Base-by-base conservation (phyloP, 2,329 filamentous ascomycete species). In the Fusarium dlaminii region DNA sequence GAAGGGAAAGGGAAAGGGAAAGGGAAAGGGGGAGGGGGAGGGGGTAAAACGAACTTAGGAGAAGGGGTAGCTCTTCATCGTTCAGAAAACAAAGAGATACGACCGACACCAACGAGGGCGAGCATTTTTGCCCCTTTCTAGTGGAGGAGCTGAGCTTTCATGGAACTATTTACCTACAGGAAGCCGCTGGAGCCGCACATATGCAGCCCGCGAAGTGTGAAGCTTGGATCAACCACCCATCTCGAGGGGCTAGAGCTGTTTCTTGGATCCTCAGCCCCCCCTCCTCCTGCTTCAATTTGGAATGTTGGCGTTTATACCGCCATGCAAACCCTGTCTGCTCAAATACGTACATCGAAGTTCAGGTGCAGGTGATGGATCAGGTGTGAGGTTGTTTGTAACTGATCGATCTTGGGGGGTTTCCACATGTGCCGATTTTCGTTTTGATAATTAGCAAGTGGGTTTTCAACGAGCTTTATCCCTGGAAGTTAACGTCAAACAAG, bases 221-320 rank as follows among this genome's bases (percentile, higher is more conserved):
- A 60, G 40, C 66, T 49, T 64, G 54, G 49, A 57, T 70, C 48
- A 51, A 30, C 22, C 36, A n/a, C 36, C 45, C 42, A 63, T 55
- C 34, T 52, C 13, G 20, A 24, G 37, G 30, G 54, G 15, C 30
- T 36, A 51, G 45, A 42, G 29, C 40, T 54, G 42, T 24, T 42
- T 34, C 40, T 36, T 58, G 30, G 36, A 24, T 48, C 29, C 57
- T 49, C 57, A 52, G 34, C 48, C 24, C 30, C 66, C 59, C 37
- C 34, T 39, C 29, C 40, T 51, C 39, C 57, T 27, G 30, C 49
- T 60, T 49, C 37, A 43, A 48, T 34, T 52, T 51, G 48, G 32
- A 48, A 40, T 29, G 24, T 68, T 46, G 48, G 66, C 48, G 51
- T 71, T 55, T 67, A 40, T 42, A 51, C 32, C 45, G 29, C 45